Conservation (phyloP, 306 rosid genomes). For the Casuarina equisetifolia region DNA sequence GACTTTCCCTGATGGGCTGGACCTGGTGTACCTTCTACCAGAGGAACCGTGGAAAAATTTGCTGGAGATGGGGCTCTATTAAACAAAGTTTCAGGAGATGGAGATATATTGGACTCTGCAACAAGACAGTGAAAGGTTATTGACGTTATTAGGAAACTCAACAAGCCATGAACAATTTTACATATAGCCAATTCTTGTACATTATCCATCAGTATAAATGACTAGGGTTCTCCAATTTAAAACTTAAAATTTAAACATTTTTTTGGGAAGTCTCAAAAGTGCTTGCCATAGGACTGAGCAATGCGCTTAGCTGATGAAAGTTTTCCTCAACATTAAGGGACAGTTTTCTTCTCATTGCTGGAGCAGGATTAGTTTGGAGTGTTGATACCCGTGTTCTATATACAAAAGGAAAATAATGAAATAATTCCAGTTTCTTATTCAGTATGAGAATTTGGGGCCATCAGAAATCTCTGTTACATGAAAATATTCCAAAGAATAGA, state of each 20-base stretch:
- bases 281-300: neutral
- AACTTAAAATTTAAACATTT: neutral
- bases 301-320: neutral
- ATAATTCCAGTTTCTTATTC: neutral
- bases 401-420: neutral
- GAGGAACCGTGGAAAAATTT: slow-evolving; percentile 38
- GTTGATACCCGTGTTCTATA: neutral
- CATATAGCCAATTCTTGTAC: neutral
- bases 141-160: slow-evolving; percentile 1
- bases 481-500: neutral
- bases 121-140: slow-evolving; percentile 17
- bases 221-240: neutral
- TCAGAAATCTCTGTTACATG: neutral
- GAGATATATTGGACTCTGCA: slow-evolving; percentile 50
- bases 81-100: slow-evolving; percentile 46
- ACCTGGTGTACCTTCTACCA: slow-evolving; percentile 41
- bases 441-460: neutral
- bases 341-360: neutral
- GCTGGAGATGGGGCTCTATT: slow-evolving; percentile 56
- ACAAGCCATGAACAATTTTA: slow-evolving; percentile 20
- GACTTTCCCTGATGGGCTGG: slow-evolving; percentile 37
- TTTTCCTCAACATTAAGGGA: neutral
- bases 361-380: neutral
- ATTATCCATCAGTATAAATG: neutral
- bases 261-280: neutral